These are phyloP conservation scores for Boletus coccyginus DNA, from an alignment of 768 basidiomycete species.

Conservation along the genomic window DNA sequence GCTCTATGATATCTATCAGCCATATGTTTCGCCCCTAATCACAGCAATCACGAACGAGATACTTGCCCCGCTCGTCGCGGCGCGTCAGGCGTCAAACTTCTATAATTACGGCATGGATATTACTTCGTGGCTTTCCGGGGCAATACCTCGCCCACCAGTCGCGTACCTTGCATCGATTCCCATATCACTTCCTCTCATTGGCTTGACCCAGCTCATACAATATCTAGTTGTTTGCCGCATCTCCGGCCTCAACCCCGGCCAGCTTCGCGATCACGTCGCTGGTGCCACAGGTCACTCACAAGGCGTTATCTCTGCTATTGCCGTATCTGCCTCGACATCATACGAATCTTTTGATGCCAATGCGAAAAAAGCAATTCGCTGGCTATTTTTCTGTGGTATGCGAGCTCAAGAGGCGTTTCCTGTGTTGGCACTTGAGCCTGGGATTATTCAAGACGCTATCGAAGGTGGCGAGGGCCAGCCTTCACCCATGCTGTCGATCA, in stretches of 20 bases:
- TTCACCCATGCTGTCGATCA: constrained; percentile 90
- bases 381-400: constrained; percentile 91
- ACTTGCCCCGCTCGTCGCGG: constrained; percentile 66
- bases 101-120: constrained; percentile 84
- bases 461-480: constrained; percentile 94
- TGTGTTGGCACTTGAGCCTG: constrained; percentile 82
- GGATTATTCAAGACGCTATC: constrained; percentile 81
- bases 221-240: constrained; percentile 82
- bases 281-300: constrained; percentile 98
- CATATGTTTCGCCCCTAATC: constrained; percentile 78
- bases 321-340: constrained; percentile 74
- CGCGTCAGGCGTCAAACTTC: constrained; percentile 53
- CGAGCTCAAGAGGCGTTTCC: constrained; percentile 96
- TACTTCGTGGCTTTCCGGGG: constrained; percentile 77
- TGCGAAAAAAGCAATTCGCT: constrained; percentile 78
- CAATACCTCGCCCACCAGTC: constrained; percentile 66
- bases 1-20: constrained; percentile 88
- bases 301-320: constrained; percentile 93
- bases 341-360: constrained; percentile 75
- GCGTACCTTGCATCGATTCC: constrained; percentile 92
- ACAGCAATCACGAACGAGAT: constrained; percentile 58
- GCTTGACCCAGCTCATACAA: constrained; percentile 92
- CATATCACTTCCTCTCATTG: constrained; percentile 93
- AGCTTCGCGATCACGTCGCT: constrained; percentile 70
- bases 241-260: constrained; percentile 70